Evolutionary conservation across 805 yeast species (phyloP), one percentile per base, ranked within the genome.

Genomic region (Starmera amethionina): DNA sequence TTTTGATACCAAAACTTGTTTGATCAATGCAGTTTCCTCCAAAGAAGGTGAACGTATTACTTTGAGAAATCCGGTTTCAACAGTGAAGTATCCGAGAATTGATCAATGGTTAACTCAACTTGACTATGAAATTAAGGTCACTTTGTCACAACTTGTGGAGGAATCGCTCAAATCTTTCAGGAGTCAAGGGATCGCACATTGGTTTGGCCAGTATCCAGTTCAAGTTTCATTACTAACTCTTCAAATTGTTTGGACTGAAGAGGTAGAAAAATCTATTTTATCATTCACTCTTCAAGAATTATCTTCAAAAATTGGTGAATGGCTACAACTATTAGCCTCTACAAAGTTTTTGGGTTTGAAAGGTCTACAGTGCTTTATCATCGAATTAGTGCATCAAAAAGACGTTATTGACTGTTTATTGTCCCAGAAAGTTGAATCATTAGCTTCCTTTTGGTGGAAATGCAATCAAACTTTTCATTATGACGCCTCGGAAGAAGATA

Each of bases 331-430:
- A 8, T 14, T 37, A 11, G 4, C 28, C 9, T 7, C 15, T 5
- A n/a, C 7, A 2, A 8, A 36, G 7, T 4, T 13, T 11, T 14
- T 14, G 11, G 12, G 37, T 7, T 16, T 2, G 2, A 62, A 38
- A 77, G 75, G 36, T 42, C 45, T 68, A 18, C 87, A 84, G 50
- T 66, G 73, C 10, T 50, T 85, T n/a, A 65, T 84, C 11, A 72
- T 83, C 22, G 96, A 87, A 46, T 43, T 73, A 6, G 67, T 82
- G 6, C 87, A 83, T 44, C 82, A 77, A 33, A 53, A 65, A 25
- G 72, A 73, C 32, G 63, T 73, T 1, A 30, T 71, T 2, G 34
- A 37, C 1, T 35, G 38, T 9, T 43, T 65, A 14, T 14, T 40
- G 30, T 32, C 39, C 3, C 35, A 43, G 13, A 30, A 41, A 6